Conservation (phyloP, 2,329 filamentous ascomycete species). For the Venturia nashicola region DNA sequence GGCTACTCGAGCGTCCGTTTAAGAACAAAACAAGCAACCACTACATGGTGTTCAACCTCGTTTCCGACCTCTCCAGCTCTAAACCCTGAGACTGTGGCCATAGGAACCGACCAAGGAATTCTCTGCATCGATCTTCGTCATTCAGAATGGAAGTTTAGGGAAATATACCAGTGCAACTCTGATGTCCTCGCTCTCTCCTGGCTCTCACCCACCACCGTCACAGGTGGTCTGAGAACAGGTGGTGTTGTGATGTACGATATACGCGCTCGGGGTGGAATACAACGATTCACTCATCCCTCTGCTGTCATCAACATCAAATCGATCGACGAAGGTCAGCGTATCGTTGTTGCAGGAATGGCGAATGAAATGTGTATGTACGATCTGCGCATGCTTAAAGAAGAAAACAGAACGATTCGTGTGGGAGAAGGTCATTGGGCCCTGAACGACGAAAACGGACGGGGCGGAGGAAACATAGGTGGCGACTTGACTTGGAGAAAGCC, state of each 20-base stretch:
- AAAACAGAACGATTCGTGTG: not conserved
- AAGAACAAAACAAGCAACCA: conserved; percentile 16
- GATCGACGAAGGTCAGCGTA: not conserved
- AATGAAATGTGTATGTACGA: conserved; percentile 19
- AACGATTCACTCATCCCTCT: conserved; percentile 11
- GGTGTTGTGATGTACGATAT: conserved; percentile 20
- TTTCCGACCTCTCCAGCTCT: conserved; percentile 14
- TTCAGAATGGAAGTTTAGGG: conserved; percentile 3
- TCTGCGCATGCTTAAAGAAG: conserved; percentile 12
- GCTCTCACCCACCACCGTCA: conserved; percentile 20
- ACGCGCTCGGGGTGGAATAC: conserved; percentile 10
- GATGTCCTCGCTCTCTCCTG: conserved; percentile 24
- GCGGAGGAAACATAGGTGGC: not conserved
- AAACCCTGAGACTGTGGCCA: conserved; percentile 14
- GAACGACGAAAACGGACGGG: not conserved
- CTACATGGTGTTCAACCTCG: conserved; percentile 19
- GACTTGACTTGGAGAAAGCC: not conserved
- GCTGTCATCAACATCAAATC: conserved; percentile 11
- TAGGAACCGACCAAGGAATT: conserved; percentile 19
- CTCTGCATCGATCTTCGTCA: conserved; percentile 13
- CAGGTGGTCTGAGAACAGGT: conserved; percentile 21
- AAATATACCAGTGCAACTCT: conserved; percentile 11
- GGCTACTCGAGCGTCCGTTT: conserved; percentile 18
- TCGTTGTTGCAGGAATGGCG: conserved; percentile 13
- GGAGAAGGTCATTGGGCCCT: not conserved